Base-by-base conservation (phyloP, 768 basidiomycete species). In the Naganishia antarctica region DNA sequence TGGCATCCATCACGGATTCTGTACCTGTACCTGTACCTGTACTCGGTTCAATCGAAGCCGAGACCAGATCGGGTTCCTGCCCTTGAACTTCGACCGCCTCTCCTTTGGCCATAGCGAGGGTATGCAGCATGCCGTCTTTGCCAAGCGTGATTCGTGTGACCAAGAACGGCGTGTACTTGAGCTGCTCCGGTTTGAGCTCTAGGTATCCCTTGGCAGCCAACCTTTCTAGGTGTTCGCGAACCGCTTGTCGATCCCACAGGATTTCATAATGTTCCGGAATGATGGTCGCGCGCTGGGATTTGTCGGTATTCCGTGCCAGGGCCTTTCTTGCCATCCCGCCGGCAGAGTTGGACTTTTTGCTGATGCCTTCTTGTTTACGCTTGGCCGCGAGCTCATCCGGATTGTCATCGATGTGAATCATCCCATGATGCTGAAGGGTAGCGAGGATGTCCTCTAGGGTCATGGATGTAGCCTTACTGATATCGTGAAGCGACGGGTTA, bases 131-230 rank as follows among this genome's bases (percentile, higher is more conserved):
- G 12, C 63, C 63, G 21, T 58, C 61, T 41, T 60, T 41, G 16
- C 25, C 43, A 4, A 64, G 50, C 40, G 59, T 40, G 18, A 64
- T 41, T 40, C 79, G 68, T 28, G 86, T 81, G 46, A 91, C 77
- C 41, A 96, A 79, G 78, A 94, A 98, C 28, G 94, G 94, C 67
- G 87, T 93, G 89, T 94, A 99, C 73, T 90, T 91, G 66, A 98
- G 81, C 75, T 85, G 85, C 72, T 94, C 91, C 1, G 91, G 86
- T 69, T 83, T 84, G 63, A 81, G 71, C 48, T 78, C 83, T 65
- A 91, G 72, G 70, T 91, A 88, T 4, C 87, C 88, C 78, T 92
- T 96, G 45, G 78, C 75, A 66, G 87, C 86, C 85, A 89, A 89
- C 60, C 81, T 82, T 44, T 78, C 79, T 61, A 96, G 66, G 74